Evolutionary conservation across 129 eudicot species (phyloP).

Genomic region (Lonicera japonica): DNA sequence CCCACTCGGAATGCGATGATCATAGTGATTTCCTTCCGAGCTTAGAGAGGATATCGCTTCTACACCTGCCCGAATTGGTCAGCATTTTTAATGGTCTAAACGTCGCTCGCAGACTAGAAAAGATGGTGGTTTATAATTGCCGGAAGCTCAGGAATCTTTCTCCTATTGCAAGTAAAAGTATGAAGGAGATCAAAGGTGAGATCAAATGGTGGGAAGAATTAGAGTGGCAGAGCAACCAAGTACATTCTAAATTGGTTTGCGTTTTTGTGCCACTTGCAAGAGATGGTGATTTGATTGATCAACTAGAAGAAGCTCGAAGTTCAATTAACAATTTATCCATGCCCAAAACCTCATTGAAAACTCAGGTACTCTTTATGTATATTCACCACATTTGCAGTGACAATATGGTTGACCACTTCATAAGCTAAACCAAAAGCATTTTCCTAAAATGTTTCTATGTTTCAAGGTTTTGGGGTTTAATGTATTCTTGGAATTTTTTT

Average conservation of each 20-base stretch:
- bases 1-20: background rate
- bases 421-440: too few species aligned
- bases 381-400: too few species aligned
- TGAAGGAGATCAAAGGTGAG: slow-evolving; percentile 24
- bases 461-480: too few species aligned
- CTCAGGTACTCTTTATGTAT: too few species aligned
- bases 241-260: background rate
- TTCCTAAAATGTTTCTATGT: too few species aligned
- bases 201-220: slow-evolving; percentile 35
- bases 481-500: too few species aligned
- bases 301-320: too few species aligned
- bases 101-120: slow-evolving; percentile 16
- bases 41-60: slow-evolving; percentile 28
- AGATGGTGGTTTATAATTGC: slow-evolving; percentile 25
- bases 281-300: too few species aligned
- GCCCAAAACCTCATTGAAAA: too few species aligned
- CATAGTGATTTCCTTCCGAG: slow-evolving; percentile 9
- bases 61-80: slow-evolving; percentile 27
- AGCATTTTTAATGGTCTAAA: slow-evolving; percentile 16
- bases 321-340: too few species aligned
- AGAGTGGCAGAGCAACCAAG: background rate
- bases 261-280: slow-evolving; percentile 13
- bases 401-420: too few species aligned
- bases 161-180: background rate
- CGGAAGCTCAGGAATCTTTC: slow-evolving; percentile 23